Conservation (phyloP, 805 yeast genomes). For the Saccharomycopsis sp. region DNA sequence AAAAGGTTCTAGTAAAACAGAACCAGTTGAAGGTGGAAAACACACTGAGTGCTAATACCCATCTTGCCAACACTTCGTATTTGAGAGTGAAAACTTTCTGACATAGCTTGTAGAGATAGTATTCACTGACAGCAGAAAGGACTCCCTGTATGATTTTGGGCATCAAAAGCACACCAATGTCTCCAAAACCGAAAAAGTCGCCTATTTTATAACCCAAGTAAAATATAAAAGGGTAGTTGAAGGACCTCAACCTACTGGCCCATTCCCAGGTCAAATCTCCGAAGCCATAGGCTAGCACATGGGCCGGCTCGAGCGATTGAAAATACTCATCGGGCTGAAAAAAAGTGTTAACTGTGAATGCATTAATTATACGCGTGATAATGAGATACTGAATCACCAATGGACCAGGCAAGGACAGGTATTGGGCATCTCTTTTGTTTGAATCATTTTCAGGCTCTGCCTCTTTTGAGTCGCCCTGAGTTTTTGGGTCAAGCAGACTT, state of each 20-base stretch:
- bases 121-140: conserved; percentile 69
- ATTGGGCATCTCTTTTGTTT: neutral
- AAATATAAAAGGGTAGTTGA: conserved; percentile 72
- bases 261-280: conserved; percentile 96
- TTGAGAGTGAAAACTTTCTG: conserved; percentile 23
- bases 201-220: conserved; percentile 37
- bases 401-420: conserved; percentile 10
- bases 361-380: conserved; percentile 50
- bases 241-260: conserved; percentile 66
- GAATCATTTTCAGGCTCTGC: neutral
- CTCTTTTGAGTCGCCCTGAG: no score
- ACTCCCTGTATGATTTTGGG: conserved; percentile 70
- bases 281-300: conserved; percentile 59
- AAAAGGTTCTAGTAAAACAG: conserved; percentile 72
- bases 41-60: conserved; percentile 45
- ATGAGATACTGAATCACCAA: conserved; percentile 29
- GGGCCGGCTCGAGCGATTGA: conserved; percentile 93
- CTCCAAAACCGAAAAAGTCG: conserved; percentile 29
- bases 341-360: conserved; percentile 59
- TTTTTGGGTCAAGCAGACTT: no score
- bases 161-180: conserved; percentile 35
- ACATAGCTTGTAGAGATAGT: conserved; percentile 45
- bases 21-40: conserved; percentile 77
- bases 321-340: conserved; percentile 96
- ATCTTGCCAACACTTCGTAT: conserved; percentile 31